phyloP scores from a whole-genome alignment of 2,329 filamentous ascomycete genomes.

The Cercospora canescens region DNA sequence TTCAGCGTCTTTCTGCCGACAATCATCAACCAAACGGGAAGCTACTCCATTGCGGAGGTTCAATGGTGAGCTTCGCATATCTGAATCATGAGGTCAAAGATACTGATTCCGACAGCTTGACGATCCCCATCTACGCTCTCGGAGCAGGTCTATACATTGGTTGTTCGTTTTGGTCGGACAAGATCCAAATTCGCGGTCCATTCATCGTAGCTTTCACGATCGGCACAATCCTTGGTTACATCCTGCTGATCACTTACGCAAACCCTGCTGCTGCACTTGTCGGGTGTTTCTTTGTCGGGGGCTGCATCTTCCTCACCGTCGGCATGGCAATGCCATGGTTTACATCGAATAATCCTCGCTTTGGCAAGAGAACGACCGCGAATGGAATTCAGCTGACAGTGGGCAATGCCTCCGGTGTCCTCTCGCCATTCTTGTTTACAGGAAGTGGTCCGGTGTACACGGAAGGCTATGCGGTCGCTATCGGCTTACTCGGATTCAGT shows the following conservation, averaged over 20 bases:
- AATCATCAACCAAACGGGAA: slow-evolving; percentile 54
- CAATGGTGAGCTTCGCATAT: slow-evolving; percentile 33
- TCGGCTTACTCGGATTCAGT: slow-evolving; percentile 20
- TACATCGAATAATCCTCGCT: slow-evolving; percentile 33
- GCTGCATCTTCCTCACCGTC: slow-evolving; percentile 30
- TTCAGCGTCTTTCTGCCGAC: slow-evolving; percentile 60
- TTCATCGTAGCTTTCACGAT: slow-evolving; percentile 24
- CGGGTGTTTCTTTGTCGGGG: slow-evolving; percentile 33
- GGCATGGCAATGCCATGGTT: slow-evolving; percentile 34
- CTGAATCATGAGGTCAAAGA: neutral
- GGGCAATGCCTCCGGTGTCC: slow-evolving; percentile 13
- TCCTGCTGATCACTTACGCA: slow-evolving; percentile 22
- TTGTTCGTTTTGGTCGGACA: slow-evolving; percentile 51
- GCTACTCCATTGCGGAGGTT: slow-evolving; percentile 50
- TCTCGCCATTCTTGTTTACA: slow-evolving; percentile 14
- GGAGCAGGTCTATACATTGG: slow-evolving; percentile 50
- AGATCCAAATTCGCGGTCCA: slow-evolving; percentile 28
- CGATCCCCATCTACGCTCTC: slow-evolving; percentile 58
- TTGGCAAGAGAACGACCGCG: slow-evolving; percentile 35
- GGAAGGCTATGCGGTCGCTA: slow-evolving; percentile 11
- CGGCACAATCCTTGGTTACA: slow-evolving; percentile 26
- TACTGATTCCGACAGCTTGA: slow-evolving; percentile 41
- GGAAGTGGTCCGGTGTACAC: slow-evolving; percentile 11
- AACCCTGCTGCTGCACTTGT: slow-evolving; percentile 18
- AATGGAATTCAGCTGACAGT: slow-evolving; percentile 18